phyloP scores from a whole-genome alignment of 148 eudicot genomes.

The Silene uniflora region DNA sequence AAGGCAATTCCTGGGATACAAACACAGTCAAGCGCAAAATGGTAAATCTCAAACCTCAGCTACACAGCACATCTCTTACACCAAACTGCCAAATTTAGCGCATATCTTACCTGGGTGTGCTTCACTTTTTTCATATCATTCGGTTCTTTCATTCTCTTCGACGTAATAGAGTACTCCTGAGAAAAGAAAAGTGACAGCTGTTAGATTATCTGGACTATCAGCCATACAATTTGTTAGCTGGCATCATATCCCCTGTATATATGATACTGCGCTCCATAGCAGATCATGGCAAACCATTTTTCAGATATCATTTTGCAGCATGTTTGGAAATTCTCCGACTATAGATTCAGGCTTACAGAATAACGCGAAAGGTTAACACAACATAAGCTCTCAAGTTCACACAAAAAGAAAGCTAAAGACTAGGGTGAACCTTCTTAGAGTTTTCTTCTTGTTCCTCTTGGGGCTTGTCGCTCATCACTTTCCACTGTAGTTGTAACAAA shows the following conservation, averaged over 20 bases:
- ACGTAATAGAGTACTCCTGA: slow-evolving; percentile 56
- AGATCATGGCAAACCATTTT: neutral
- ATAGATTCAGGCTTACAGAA: neutral
- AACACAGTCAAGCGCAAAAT: slow-evolving; percentile 9
- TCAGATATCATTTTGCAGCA: neutral
- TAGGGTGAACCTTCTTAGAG: slow-evolving; percentile 62
- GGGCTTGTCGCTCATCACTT: slow-evolving; percentile 83
- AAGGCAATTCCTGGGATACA: slow-evolving; percentile 46
- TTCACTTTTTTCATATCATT: slow-evolving; percentile 36
- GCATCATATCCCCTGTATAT: slow-evolving; percentile 2
- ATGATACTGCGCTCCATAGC: neutral
- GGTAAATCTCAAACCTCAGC: neutral
- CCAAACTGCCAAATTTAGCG: slow-evolving; percentile 26
- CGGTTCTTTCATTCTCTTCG: slow-evolving; percentile 45
- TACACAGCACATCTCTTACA: neutral
- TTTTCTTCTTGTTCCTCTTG: slow-evolving; percentile 90
- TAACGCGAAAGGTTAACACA: neutral
- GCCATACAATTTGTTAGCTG: neutral
- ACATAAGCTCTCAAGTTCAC: neutral
- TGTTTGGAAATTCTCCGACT: neutral
- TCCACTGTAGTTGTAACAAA: slow-evolving; percentile 85
- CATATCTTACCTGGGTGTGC: slow-evolving; percentile 34
- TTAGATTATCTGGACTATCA: neutral
- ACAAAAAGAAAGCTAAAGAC: neutral
- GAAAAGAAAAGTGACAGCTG: slow-evolving; percentile 14